These are phyloP conservation scores for Erysimum cheiranthoides DNA, from an alignment of 345 rosid genomes.

Conservation along the genomic window DNA sequence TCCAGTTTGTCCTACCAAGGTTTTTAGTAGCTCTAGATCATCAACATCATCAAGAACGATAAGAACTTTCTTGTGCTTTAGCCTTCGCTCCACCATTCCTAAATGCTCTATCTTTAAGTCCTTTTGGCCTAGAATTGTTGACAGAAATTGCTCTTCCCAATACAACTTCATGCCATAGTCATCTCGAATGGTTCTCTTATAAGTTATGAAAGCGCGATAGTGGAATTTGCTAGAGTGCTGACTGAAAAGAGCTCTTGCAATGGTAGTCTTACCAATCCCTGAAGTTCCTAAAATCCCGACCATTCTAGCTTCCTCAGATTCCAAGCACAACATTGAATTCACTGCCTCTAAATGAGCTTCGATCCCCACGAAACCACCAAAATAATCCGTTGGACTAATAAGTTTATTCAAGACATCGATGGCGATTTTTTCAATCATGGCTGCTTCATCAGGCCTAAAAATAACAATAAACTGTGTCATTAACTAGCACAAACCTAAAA, in stretches of 20 bases:
- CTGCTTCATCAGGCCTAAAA: constrained; percentile 29
- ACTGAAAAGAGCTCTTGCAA: constrained; percentile 6
- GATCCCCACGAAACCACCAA: constrained; percentile 34
- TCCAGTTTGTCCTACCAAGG: neutral
- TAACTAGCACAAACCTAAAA: neutral
- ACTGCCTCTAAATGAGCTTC: constrained; percentile 3
- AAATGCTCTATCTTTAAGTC: neutral
- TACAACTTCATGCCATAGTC: constrained; percentile 9
- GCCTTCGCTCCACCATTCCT: neutral
- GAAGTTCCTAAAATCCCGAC: constrained; percentile 50
- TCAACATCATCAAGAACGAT: constrained; percentile 30
- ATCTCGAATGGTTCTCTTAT: neutral
- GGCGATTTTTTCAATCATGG: constrained; percentile 26
- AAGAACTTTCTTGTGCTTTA: constrained; percentile 12
- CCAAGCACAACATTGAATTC: neutral
- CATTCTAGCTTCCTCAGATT: constrained; percentile 2
- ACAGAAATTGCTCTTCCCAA: constrained; percentile 44
- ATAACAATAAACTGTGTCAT: neutral
- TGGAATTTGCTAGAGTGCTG: constrained; percentile 17
- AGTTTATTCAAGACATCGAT: constrained; percentile 28
- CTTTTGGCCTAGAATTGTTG: constrained; percentile 27
- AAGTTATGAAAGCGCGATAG: neutral
- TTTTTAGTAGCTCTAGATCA: neutral
- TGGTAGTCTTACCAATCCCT: constrained; percentile 57
- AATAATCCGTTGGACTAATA: neutral